Evolutionary conservation across 2,329 filamentous ascomycete species (phyloP).

Genomic region (Trichoderma afroharzianum): DNA sequence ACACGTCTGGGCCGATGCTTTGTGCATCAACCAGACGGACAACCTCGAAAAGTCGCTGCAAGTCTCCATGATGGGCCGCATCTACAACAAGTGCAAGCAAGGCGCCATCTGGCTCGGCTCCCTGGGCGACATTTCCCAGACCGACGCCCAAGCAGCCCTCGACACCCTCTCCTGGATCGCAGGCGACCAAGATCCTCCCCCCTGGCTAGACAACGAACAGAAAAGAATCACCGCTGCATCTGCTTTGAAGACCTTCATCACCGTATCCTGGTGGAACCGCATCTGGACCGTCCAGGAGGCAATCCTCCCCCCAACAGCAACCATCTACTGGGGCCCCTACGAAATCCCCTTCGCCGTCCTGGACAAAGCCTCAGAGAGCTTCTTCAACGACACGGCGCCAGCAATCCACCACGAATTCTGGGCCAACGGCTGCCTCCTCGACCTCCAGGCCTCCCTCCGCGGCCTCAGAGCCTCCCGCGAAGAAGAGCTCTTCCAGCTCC

Average conservation of each 20-base stretch:
- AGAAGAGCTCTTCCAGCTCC: background rate
- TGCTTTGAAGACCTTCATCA: background rate
- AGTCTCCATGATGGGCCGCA: constrained; percentile 10
- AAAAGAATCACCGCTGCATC: background rate
- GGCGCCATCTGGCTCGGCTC: constrained; percentile 4
- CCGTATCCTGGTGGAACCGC: constrained; percentile 1
- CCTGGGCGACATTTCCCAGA: background rate
- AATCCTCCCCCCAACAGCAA: background rate
- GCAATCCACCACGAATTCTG: background rate
- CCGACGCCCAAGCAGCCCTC: background rate
- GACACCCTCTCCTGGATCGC: constrained; percentile 2
- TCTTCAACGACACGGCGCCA: background rate
- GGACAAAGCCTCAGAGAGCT: background rate
- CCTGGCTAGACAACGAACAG: background rate
- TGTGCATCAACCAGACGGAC: constrained; percentile 4
- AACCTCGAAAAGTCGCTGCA: background rate
- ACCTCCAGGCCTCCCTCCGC: background rate
- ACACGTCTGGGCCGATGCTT: constrained; percentile 2
- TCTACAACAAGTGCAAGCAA: background rate
- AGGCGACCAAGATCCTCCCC: background rate
- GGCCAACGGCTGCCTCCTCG: background rate
- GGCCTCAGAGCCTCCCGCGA: background rate
- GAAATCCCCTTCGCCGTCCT: background rate
- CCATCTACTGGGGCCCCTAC: constrained; percentile 3
- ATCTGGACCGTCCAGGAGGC: constrained; percentile 13